These are phyloP conservation scores for Dentiscutata heterogama DNA, from an alignment of 371 early-diverging fungal genomes.

Conservation along the genomic window DNA sequence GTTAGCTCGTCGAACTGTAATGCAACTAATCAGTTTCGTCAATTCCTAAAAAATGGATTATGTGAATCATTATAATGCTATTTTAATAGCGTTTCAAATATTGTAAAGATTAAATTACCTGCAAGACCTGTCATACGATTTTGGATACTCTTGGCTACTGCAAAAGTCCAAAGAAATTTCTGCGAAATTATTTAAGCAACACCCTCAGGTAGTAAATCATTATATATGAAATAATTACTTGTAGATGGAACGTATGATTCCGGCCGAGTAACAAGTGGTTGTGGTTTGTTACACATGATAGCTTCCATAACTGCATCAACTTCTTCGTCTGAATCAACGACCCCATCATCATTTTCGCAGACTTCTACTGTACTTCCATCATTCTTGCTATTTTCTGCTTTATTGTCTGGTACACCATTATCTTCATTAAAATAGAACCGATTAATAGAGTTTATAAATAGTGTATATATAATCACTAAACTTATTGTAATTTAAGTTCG, in stretches of 20 bases:
- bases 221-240: conserved; percentile 33
- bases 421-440: background rate
- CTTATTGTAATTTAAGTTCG: background rate
- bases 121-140: no score
- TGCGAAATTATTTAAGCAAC: conserved; percentile 7
- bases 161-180: no score
- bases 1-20: no score
- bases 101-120: background rate
- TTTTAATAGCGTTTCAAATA: background rate
- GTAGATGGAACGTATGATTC: conserved; percentile 17
- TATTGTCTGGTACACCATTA: conserved; percentile 19
- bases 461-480: background rate
- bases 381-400: conserved; percentile 16
- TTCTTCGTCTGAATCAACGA: conserved; percentile 43
- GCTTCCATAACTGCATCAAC: conserved; percentile 43
- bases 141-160: no score
- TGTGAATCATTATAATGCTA: background rate
- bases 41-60: background rate
- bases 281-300: conserved; percentile 30
- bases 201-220: conserved; percentile 18
- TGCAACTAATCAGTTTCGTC: background rate
- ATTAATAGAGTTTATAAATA: no score
- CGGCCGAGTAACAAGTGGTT: conserved; percentile 41
- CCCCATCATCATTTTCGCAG: conserved; percentile 23
- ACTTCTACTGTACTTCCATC: conserved; percentile 23